Evolutionary conservation across 495 filamentous ascomycete species (phyloP).

Genomic region (Daldinia grandis): DNA sequence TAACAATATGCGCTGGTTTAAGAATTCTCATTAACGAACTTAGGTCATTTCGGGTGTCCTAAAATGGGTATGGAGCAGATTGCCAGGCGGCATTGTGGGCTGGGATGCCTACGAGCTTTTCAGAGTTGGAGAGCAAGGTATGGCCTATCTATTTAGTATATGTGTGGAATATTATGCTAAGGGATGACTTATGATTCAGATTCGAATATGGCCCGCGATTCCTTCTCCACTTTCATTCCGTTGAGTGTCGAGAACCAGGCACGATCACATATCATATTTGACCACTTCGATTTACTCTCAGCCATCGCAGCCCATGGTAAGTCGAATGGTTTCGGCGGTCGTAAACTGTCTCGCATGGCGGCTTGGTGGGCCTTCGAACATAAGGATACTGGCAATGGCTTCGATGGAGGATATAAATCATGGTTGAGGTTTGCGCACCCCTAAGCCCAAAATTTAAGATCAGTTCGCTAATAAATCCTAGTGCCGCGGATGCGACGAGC

Average conservation of each 20-base stretch:
- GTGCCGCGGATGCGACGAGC: constrained; percentile 92
- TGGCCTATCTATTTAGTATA: constrained; percentile 14
- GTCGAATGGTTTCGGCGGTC: constrained; percentile 89
- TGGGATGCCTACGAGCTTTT: constrained; percentile 98
- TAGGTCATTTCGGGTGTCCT: constrained; percentile 92
- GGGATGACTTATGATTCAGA: constrained; percentile 61
- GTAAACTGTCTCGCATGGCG: constrained; percentile 93
- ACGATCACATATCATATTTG: constrained; percentile 87
- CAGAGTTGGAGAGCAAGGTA: constrained; percentile 93
- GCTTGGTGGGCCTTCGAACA: constrained; percentile 99
- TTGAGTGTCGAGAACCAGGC: constrained; percentile 90
- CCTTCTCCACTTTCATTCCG: constrained; percentile 96
- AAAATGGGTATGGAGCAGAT: constrained; percentile 98
- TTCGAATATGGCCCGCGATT: constrained; percentile 88
- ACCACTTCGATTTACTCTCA: constrained; percentile 94
- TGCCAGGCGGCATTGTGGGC: constrained; percentile 90
- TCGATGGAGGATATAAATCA: constrained; percentile 90
- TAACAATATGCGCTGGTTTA: constrained; percentile 3
- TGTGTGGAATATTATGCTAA: constrained; percentile 28
- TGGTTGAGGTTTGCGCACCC: constrained; percentile 65
- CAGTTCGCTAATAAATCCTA: constrained; percentile 53
- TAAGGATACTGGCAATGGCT: constrained; percentile 84
- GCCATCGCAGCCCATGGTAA: constrained; percentile 84
- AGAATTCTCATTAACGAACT: constrained; percentile 27
- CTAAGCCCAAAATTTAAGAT: constrained; percentile 6